Evolutionary conservation across 2,329 filamentous ascomycete species (phyloP).

Genomic region (Aspergillus texensis): DNA sequence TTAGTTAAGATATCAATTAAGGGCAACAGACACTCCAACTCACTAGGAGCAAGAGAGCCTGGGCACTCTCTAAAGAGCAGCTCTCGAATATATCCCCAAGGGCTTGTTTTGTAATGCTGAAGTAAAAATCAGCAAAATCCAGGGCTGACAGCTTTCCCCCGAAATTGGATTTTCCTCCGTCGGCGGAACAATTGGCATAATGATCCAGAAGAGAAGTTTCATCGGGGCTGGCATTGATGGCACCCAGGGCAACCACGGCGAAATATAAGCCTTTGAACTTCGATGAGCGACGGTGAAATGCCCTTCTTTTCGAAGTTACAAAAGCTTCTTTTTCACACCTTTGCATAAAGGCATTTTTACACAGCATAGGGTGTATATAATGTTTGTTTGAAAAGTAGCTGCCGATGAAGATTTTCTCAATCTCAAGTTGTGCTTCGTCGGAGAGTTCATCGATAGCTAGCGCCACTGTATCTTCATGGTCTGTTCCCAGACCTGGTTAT

Average conservation of each 20-base stretch:
- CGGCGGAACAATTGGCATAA: constrained; percentile 18
- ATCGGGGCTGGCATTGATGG: constrained; percentile 30
- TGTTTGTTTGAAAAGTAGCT: constrained; percentile 32
- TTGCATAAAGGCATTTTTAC: constrained; percentile 23
- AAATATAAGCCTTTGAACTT: constrained; percentile 31
- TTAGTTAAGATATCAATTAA: background rate
- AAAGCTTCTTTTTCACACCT: constrained; percentile 27
- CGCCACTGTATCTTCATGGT: constrained; percentile 9
- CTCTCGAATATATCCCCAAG: constrained; percentile 35
- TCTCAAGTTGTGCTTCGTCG: constrained; percentile 21
- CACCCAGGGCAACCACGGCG: constrained; percentile 32
- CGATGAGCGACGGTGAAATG: constrained; percentile 12
- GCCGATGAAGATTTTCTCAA: constrained; percentile 32
- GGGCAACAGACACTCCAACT: background rate
- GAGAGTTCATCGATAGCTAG: constrained; percentile 13
- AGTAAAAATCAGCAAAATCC: constrained; percentile 31
- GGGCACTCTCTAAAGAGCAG: constrained; percentile 29
- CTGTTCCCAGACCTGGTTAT: background rate
- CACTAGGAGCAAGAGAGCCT: constrained; percentile 30
- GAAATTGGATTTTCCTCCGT: background rate
- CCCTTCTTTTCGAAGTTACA: constrained; percentile 9
- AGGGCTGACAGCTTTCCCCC: constrained; percentile 17
- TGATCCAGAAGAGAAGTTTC: constrained; percentile 25
- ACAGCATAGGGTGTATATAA: constrained; percentile 29
- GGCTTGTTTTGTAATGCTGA: constrained; percentile 26